Percentiles rank a stretch among this genome's conserved stretches.
Evolutionary conservation across 768 basidiomycete genomes (phyloP).

Genomic region (Pseudohyphozyma bogoriensis): DNA sequence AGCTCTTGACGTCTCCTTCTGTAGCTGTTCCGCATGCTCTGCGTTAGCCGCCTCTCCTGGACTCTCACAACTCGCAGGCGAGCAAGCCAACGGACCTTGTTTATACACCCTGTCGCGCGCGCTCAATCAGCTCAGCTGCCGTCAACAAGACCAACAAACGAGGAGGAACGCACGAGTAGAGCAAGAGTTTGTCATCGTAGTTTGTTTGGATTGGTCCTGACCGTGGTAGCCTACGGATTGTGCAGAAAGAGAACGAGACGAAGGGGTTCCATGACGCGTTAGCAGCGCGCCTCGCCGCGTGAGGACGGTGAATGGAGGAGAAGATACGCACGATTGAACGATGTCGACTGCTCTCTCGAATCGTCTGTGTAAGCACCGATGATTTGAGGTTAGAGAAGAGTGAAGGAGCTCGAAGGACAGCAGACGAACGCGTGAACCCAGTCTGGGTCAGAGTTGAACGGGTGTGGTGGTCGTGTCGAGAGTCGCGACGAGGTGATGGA

Average conservation of each 20-base stretch:
- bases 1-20: constrained; percentile 68
- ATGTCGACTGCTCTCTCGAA: constrained; percentile 93
- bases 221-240: constrained; percentile 58
- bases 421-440: no score
- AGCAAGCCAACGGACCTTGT: constrained; percentile 52
- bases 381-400: no score
- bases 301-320: no score
- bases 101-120: constrained; percentile 62
- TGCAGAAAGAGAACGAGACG: no score
- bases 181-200: constrained; percentile 86
- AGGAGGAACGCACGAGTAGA: constrained; percentile 59
- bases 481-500: no score
- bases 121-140: neutral
- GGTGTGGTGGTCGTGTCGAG: no score
- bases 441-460: no score
- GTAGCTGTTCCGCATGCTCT: constrained; percentile 50
- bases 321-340: constrained; percentile 56
- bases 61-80: neutral
- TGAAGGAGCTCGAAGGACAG: no score
- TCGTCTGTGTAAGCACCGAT: constrained; percentile 43
- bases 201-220: constrained; percentile 89
- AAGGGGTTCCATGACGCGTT: no score
- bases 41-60: neutral
- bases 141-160: neutral
- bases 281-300: neutral